A percentile compares a stretch with the other conserved stretches of the same genome.
These are phyloP conservation scores for Salix arbutifolia DNA, from an alignment of 345 rosid genomes.

Conservation along the genomic window DNA sequence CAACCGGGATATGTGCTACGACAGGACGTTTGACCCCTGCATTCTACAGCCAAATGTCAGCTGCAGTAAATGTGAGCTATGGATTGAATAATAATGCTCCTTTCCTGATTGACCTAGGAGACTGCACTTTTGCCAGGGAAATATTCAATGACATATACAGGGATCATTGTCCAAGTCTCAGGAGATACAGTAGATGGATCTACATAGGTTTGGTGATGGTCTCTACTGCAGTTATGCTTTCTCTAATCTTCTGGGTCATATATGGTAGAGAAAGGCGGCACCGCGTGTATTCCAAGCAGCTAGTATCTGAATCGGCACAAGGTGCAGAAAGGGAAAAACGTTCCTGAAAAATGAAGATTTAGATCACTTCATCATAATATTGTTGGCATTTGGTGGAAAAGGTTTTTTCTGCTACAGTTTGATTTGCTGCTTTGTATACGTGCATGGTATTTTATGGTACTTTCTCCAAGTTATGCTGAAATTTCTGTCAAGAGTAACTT, in stretches of 20 bases:
- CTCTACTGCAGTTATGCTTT: conserved; percentile 82
- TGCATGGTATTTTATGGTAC: neutral
- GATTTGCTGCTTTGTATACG: neutral
- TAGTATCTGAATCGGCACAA: neutral
- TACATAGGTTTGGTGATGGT: conserved; percentile 68
- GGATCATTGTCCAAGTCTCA: conserved; percentile 66
- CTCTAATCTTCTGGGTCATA: conserved; percentile 73
- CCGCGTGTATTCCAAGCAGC: conserved; percentile 28
- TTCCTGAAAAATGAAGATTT: neutral
- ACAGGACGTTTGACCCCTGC: conserved; percentile 73
- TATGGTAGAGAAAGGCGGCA: conserved; percentile 63
- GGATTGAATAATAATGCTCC: conserved; percentile 58
- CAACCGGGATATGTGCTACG: conserved; percentile 56
- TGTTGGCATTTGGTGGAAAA: neutral
- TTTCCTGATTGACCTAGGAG: conserved; percentile 59
- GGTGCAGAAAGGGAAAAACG: conserved; percentile 7
- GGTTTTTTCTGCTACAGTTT: neutral
- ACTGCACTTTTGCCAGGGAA: conserved; percentile 76
- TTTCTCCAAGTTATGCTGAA: neutral
- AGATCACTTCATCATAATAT: neutral
- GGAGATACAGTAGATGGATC: conserved; percentile 50
- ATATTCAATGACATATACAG: conserved; percentile 56
- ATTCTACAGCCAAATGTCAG: conserved; percentile 62
- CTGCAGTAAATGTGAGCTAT: conserved; percentile 52
- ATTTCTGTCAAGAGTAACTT: neutral